Base-by-base conservation (phyloP, 352 stramenopile species). In the Phytophthora sojae region DNA sequence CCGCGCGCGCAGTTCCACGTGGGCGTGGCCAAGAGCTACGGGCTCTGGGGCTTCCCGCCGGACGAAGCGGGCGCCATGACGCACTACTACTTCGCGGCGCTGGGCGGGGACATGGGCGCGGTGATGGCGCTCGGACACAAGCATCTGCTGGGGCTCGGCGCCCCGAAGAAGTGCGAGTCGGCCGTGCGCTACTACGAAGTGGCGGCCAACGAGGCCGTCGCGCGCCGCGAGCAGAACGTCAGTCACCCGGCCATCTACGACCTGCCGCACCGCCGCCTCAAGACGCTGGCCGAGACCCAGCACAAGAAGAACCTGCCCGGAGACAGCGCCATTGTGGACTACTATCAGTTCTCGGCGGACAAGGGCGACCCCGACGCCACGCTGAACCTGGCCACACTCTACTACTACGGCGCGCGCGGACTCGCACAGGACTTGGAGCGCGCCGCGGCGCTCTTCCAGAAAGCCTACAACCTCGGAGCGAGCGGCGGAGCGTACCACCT, bases 101-200 rank as follows among this genome's bases (percentile, higher is more conserved):
- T 97, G 19, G 86, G 82, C 17, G 82, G 90, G 4, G 67, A 92
- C 57, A 76, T 90, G 0, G 79, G 75, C 21, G 90, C 90, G 5
- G 63, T 80, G 19, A 90, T 98, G 75, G 87, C 88, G 9, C 77
- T 98, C 17, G 92, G 90, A 2, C 82, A 92, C 71, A 86, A 88
- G 29, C 91, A 97, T 67, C 68, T 91, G 47, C 75, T 93, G 9
- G 92, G 91, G 6, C 62, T 92, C 23, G 81, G 84, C 26, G 83
- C 91, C 4, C 89, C 89, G 0, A 90, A 90, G 72, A 93, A 84
- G 66, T 98, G 92, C 67, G 88, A 97, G 61, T 86, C 66, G 1
- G 89, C 91, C 1, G 82, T 96, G 59, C 85, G 88, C 8, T 97
- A 97, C 82, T 98, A 97, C 64, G 90, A 97, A 73, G 79, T 91